Percentiles rank a stretch among this genome's conserved stretches.
Evolutionary conservation across 1,139 yeast genomes (phyloP).

Genomic region (Lodderomyces pseudojiufengensis): DNA sequence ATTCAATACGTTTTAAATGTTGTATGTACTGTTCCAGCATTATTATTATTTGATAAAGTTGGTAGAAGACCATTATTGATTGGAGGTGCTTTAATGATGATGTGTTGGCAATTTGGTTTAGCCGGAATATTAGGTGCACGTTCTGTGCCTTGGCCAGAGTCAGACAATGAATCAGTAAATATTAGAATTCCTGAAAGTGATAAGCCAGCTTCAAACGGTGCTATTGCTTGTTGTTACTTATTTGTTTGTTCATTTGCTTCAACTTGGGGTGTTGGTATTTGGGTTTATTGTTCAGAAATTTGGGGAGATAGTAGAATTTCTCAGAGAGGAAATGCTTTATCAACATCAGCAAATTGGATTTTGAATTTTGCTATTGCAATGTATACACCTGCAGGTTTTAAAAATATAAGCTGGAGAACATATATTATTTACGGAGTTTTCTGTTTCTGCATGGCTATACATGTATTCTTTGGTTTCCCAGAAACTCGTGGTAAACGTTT

Average conservation of each 20-base stretch:
- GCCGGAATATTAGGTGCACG: slow-evolving; percentile 45
- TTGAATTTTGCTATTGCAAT: slow-evolving; percentile 51
- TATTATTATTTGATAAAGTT: slow-evolving; percentile 31
- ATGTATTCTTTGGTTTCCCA: slow-evolving; percentile 64
- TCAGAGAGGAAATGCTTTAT: slow-evolving; percentile 53
- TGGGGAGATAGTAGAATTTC: slow-evolving; percentile 53
- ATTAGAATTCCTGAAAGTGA: slow-evolving; percentile 38
- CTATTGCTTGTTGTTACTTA: slow-evolving; percentile 57
- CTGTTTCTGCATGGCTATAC: slow-evolving; percentile 52
- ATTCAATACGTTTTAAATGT: slow-evolving; percentile 51
- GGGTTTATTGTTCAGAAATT: slow-evolving; percentile 56
- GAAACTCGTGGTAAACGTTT: slow-evolving; percentile 60
- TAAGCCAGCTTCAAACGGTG: slow-evolving; percentile 46
- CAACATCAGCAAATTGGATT: slow-evolving; percentile 53
- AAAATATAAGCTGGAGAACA: slow-evolving; percentile 46
- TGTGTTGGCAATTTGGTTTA: slow-evolving; percentile 36
- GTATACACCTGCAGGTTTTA: slow-evolving; percentile 48
- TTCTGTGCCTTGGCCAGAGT: slow-evolving; percentile 26
- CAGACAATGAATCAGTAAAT: slow-evolving; percentile 41
- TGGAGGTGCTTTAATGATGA: slow-evolving; percentile 32
- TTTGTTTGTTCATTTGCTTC: slow-evolving; percentile 52
- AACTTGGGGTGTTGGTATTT: slow-evolving; percentile 58
- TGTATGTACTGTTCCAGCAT: slow-evolving; percentile 43
- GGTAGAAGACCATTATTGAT: slow-evolving; percentile 38
- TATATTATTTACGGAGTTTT: slow-evolving; percentile 45